Evolutionary conservation across 352 stramenopile genomes (phyloP).

Genomic region (Bremia lactucae): DNA sequence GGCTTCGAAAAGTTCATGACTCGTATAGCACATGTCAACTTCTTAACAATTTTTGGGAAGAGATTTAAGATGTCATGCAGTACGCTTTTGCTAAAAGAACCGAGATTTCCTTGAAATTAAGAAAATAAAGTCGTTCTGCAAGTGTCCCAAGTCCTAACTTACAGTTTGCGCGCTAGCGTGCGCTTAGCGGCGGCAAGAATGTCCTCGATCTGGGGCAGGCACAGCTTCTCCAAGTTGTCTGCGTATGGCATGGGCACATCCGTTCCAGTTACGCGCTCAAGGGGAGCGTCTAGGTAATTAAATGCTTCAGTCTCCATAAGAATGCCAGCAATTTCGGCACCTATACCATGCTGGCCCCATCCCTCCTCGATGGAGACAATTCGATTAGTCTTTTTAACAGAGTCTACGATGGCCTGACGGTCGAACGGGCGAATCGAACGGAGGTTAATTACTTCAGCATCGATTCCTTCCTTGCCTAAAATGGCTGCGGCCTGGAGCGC

Average conservation of each 20-base stretch:
- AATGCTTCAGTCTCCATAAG: constrained; percentile 97
- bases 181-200: constrained; percentile 89
- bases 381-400: constrained; percentile 97
- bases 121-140: constrained; percentile 9
- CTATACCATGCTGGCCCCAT: constrained; percentile 94
- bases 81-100: too few species aligned
- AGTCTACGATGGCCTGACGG: constrained; percentile 93
- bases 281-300: constrained; percentile 97
- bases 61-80: too few species aligned
- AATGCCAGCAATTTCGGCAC: constrained; percentile 95
- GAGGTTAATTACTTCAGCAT: constrained; percentile 92
- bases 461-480: constrained; percentile 91
- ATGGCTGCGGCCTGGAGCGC: constrained; percentile 93
- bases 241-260: constrained; percentile 99
- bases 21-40: too few species aligned
- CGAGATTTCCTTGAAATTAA: constrained; percentile 14
- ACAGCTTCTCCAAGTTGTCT: constrained; percentile 91
- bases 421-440: constrained; percentile 94
- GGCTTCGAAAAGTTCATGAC: too few species aligned
- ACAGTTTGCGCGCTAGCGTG: constrained; percentile 64
- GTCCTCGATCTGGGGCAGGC: constrained; percentile 92
- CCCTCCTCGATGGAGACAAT: constrained; percentile 97
- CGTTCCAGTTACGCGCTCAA: constrained; percentile 95
- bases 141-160: constrained; percentile 19
- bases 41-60: too few species aligned